Base-by-base conservation (phyloP, 768 basidiomycete species). In the Hygrocybe coccinea region DNA sequence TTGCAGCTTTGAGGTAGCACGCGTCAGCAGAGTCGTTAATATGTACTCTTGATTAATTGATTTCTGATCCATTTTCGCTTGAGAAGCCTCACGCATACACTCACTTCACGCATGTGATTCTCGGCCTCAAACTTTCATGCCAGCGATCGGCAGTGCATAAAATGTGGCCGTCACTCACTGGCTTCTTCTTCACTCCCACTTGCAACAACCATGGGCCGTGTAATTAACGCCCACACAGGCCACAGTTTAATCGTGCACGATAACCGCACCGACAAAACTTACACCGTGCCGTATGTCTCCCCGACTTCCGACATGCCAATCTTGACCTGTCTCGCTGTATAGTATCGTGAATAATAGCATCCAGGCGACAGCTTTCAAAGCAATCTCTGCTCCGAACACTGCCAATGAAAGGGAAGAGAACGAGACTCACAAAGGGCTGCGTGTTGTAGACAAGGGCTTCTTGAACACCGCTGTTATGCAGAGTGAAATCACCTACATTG, bases 401-500 rank as follows among this genome's bases (percentile, higher is more conserved):
- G 68, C 76, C 25, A 80, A 79, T 1, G 88, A 90, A 67, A 76
- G 86, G 33, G 80, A 82, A 56, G 90, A 93, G 77, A 86, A 91
- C 68, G 89, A 91, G 72, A 86, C 88, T 0, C 80, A 86, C 69
- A 88, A 85, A 57, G 91, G 91, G 0, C 73, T 94, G 19, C 82
- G 90, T 33, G 83, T 93, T 15, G 72, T 81, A 22, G 90, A 92
- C 73, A 83, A 81, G 69, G 90, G 88, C 12, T 93, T 89, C 69
- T 66, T 91, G 67, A 91, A 91, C 59, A 91, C 89, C 5, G 88
- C 89, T 45, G 87, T 91, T 51, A 79, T 91, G 55, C 74, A 82
- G 60, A 91, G 88, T 60, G 71, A 80, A 63, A 94, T 95, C 62
- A 94, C 92, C 0, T 95, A 85, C 61, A 95, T 95, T 59, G 92